Base-by-base conservation (phyloP, 164 flowering plant species). In the Piper longum region DNA sequence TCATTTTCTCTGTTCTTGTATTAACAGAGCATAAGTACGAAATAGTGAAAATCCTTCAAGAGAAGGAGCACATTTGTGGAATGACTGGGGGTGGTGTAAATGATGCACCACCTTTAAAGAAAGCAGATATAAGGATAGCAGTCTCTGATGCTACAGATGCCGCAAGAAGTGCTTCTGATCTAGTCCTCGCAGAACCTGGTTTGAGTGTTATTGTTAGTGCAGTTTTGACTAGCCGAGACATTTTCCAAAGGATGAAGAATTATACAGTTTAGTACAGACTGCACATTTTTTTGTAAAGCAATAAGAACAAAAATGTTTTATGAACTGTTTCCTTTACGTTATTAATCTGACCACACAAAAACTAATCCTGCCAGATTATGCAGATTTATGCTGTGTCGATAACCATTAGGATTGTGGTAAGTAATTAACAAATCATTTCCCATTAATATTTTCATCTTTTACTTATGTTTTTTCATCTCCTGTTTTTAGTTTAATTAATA, bases 1-100 rank as follows among this genome's bases (percentile, higher is more conserved):
- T 55, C 61, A 41, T 19, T 55, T 73, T 54, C 61, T 18, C 54
- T 63, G 42, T 13, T 61, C 16, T 14, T 65, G 58, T 40, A 16
- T 44, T 75, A 68, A 62, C 87, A 87, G 97, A 89, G 66, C 97
- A 89, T 48, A 89, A 89, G 64, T 89, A 85, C 40, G 97, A 89
- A 70, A 89, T 89, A 64, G 97, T 89, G 66, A 85, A 73, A 74
- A 84, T 89, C 71, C 77, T 89, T 69, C 97, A 89, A 83, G 84
- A 87, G 68, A 89, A 83, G 83, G 82, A 84, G 65, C 97, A 89
- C 63, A 76, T 87, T 41, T 81, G 82, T 63, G 97, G 97, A 71
- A 89, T 89, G 97, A 89, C 97, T 56, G 97, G 97, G 65, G 95
- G 87, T 70, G 97, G 97, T 65, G 97, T 89, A 40, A 89, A 89